These are phyloP conservation scores for Gilbertella persicaria DNA, from an alignment of 371 early-diverging fungal genomes.

Conservation along the genomic window DNA sequence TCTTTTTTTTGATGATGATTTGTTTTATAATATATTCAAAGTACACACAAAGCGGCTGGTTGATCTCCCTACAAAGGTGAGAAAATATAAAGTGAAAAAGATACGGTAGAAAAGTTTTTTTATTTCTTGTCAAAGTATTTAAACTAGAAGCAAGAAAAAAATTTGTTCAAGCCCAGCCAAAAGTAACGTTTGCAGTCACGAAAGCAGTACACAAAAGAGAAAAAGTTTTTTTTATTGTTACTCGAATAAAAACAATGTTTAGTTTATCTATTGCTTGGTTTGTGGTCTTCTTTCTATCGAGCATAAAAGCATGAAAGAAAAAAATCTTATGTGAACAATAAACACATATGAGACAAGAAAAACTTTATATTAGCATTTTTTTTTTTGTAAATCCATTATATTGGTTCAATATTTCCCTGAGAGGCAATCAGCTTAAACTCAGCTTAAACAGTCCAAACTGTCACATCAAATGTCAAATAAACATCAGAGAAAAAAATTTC, in stretches of 20 bases:
- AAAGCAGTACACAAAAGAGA: neutral
- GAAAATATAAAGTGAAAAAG: slow-evolving; percentile 1
- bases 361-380: too few relatives aligned
- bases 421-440: neutral
- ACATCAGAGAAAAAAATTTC: too few relatives aligned
- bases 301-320: too few relatives aligned
- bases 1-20: neutral
- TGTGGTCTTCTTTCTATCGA: neutral
- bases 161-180: slow-evolving; percentile 9
- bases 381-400: too few relatives aligned
- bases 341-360: too few relatives aligned
- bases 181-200: neutral
- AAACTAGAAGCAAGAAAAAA: slow-evolving; percentile 4
- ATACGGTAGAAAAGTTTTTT: slow-evolving; percentile 1
- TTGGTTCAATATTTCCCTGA: neutral
- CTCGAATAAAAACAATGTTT: too few relatives aligned
- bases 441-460: neutral
- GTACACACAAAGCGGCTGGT: slow-evolving; percentile 19
- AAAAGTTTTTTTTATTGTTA: neutral
- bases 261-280: neutral
- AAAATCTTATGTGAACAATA: too few relatives aligned
- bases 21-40: neutral
- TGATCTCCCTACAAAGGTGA: slow-evolving; percentile 8
- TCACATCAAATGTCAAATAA: neutral
- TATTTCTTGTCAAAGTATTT: slow-evolving; percentile 13